Percentiles rank a stretch among this genome's conserved stretches.
phyloP scores from a whole-genome alignment of 2,329 filamentous ascomycete species.

The Dryadomyces sulphureus region DNA sequence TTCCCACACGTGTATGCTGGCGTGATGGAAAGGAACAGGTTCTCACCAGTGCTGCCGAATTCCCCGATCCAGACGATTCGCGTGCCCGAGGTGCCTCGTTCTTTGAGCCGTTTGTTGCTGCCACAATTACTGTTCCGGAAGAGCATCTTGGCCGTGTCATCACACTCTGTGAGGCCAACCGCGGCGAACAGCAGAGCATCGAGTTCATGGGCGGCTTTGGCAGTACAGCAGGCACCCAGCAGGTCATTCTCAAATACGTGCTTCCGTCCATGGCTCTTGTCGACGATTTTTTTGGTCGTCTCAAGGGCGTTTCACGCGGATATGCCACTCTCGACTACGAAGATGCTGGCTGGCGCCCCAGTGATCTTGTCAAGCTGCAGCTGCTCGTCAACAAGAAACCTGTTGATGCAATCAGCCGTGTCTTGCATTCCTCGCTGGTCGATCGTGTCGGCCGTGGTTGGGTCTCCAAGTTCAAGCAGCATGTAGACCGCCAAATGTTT shows the following conservation, averaged over 20 bases:
- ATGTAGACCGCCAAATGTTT: slow-evolving; percentile 88
- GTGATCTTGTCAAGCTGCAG: slow-evolving; percentile 76
- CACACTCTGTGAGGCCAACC: slow-evolving; percentile 80
- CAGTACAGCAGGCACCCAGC: slow-evolving; percentile 58
- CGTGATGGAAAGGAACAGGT: slow-evolving; percentile 62
- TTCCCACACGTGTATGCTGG: slow-evolving; percentile 78
- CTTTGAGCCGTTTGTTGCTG: slow-evolving; percentile 53
- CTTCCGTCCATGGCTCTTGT: slow-evolving; percentile 80
- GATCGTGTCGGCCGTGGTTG: slow-evolving; percentile 70
- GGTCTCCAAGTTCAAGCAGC: slow-evolving; percentile 94
- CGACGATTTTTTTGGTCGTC: slow-evolving; percentile 92
- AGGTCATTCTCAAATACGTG: slow-evolving; percentile 90
- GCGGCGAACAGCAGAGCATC: slow-evolving; percentile 73
- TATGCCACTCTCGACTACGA: slow-evolving; percentile 96
- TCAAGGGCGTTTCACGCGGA: slow-evolving; percentile 75
- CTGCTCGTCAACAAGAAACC: slow-evolving; percentile 85
- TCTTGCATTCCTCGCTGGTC: slow-evolving; percentile 71
- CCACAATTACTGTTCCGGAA: slow-evolving; percentile 81
- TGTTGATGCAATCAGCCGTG: slow-evolving; percentile 85
- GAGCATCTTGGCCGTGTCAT: slow-evolving; percentile 92
- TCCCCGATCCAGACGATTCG: slow-evolving; percentile 53
- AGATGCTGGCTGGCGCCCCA: slow-evolving; percentile 73
- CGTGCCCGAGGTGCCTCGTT: slow-evolving; percentile 28
- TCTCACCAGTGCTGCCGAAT: slow-evolving; percentile 74
- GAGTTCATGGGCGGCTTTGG: slow-evolving; percentile 52